Percentiles rank a stretch among this genome's conserved stretches.
These are phyloP conservation scores for Eucalyptus fibrosa DNA, from an alignment of 345 rosid species.

Conservation along the genomic window DNA sequence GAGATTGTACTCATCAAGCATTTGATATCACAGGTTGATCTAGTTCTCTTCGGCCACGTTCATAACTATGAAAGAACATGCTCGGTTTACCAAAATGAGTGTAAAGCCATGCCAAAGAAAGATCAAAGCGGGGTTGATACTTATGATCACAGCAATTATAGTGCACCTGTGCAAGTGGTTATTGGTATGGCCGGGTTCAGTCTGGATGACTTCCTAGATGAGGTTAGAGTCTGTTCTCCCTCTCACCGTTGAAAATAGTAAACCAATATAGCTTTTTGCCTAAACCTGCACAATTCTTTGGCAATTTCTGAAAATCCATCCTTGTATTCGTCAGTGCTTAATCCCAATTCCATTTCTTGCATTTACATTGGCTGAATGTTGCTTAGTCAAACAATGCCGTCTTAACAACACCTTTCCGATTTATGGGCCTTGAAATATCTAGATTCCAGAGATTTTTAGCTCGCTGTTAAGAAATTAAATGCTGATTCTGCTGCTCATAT, in stretches of 20 bases:
- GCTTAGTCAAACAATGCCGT: background rate
- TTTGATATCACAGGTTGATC: constrained; percentile 25
- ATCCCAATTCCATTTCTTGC: background rate
- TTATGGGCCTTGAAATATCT: background rate
- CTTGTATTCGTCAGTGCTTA: background rate
- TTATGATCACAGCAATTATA: constrained; percentile 40
- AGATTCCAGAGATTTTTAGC: background rate
- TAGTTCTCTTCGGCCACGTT: constrained; percentile 50
- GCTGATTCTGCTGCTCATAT: background rate
- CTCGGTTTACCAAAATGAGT: constrained; percentile 18
- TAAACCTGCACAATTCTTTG: background rate
- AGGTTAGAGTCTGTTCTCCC: constrained; percentile 7
- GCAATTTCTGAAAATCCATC: background rate
- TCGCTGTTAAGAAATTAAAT: background rate
- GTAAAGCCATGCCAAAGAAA: constrained; percentile 39
- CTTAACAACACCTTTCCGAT: background rate
- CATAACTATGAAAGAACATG: constrained; percentile 70
- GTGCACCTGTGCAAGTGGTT: constrained; percentile 45
- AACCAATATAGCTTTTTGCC: background rate
- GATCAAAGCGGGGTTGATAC: constrained; percentile 29
- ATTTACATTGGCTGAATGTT: background rate
- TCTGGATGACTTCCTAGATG: constrained; percentile 18
- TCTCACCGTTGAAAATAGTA: background rate
- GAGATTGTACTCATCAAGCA: background rate
- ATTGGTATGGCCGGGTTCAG: constrained; percentile 66